A percentile compares a stretch with the other conserved stretches of the same genome.
Evolutionary conservation across 2,329 filamentous ascomycete genomes (phyloP).

Genomic region (Cryphonectria radicalis): DNA sequence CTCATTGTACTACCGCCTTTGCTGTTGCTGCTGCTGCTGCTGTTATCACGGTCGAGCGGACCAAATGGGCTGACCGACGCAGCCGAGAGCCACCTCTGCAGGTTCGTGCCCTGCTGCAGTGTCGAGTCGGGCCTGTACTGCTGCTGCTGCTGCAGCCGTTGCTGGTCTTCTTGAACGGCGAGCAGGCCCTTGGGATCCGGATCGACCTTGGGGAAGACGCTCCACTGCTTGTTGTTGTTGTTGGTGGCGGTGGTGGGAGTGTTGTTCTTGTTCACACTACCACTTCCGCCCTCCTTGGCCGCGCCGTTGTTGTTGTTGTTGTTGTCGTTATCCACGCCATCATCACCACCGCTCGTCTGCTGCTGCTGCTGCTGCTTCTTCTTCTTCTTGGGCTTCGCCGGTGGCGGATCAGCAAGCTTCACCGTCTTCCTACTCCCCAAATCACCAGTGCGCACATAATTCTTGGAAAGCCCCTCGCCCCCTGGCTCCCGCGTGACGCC

Average conservation of each 20-base stretch:
- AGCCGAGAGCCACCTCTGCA: slow-evolving; percentile 41
- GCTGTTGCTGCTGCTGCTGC: background rate
- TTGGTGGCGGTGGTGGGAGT: background rate
- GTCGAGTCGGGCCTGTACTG: slow-evolving; percentile 28
- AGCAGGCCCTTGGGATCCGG: slow-evolving; percentile 9
- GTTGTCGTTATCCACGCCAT: slow-evolving; percentile 34
- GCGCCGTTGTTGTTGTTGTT: background rate
- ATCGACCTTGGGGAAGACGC: slow-evolving; percentile 22
- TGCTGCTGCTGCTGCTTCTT: slow-evolving; percentile 31
- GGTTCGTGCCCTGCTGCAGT: slow-evolving; percentile 30
- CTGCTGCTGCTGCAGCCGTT: slow-evolving; percentile 8
- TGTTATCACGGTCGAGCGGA: slow-evolving; percentile 10
- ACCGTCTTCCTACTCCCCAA: slow-evolving; percentile 24
- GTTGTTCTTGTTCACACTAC: background rate
- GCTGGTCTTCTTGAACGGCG: slow-evolving; percentile 16
- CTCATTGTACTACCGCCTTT: background rate
- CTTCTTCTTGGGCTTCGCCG: slow-evolving; percentile 18
- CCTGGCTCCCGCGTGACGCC: slow-evolving; percentile 13
- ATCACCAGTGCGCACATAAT: slow-evolving; percentile 32
- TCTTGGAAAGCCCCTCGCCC: slow-evolving; percentile 23
- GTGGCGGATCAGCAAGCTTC: slow-evolving; percentile 26
- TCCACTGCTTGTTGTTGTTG: slow-evolving; percentile 12
- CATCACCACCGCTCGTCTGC: slow-evolving; percentile 2
- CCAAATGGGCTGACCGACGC: slow-evolving; percentile 41
- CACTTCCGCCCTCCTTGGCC: slow-evolving; percentile 11